Evolutionary conservation across 768 basidiomycete species (phyloP).

Genomic region (Lepiota brunneoincarnata): DNA sequence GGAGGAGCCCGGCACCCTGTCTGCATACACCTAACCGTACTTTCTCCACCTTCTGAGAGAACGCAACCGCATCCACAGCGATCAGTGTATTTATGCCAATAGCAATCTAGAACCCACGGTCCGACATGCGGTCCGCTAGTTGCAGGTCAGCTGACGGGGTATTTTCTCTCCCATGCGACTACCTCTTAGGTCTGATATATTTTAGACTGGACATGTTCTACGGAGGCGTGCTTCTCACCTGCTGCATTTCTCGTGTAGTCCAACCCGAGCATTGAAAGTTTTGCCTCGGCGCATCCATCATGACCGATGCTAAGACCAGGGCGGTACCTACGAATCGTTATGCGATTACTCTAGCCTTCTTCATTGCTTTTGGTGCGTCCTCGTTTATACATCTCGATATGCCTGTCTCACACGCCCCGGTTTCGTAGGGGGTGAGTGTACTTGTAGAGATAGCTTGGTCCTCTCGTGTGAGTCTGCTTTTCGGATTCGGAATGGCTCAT

Average conservation of each 20-base stretch:
- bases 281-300: neutral
- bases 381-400: neutral
- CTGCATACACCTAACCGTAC: neutral
- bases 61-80: too few relatives aligned
- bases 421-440: conserved; percentile 24
- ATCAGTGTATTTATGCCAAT: neutral
- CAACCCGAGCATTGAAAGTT: neutral
- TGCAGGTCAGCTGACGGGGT: conserved; percentile 2
- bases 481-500: neutral
- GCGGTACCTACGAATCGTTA: conserved; percentile 55
- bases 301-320: conserved; percentile 7
- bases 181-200: neutral
- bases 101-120: neutral
- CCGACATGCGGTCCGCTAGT: neutral
- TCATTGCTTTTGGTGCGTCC: conserved; percentile 68
- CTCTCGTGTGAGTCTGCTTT: conserved; percentile 6
- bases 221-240: conserved; percentile 4
- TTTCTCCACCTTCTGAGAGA: conserved; percentile 2
- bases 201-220: neutral
- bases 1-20: neutral
- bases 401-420: neutral
- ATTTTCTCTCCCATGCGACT: neutral
- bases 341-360: conserved; percentile 63
- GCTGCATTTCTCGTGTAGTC: conserved; percentile 1
- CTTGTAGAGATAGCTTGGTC: neutral